Percentiles rank a stretch among this genome's conserved stretches.
Conservation (phyloP, 1,284 basidiomycete genomes). For the Ustilago curta region DNA sequence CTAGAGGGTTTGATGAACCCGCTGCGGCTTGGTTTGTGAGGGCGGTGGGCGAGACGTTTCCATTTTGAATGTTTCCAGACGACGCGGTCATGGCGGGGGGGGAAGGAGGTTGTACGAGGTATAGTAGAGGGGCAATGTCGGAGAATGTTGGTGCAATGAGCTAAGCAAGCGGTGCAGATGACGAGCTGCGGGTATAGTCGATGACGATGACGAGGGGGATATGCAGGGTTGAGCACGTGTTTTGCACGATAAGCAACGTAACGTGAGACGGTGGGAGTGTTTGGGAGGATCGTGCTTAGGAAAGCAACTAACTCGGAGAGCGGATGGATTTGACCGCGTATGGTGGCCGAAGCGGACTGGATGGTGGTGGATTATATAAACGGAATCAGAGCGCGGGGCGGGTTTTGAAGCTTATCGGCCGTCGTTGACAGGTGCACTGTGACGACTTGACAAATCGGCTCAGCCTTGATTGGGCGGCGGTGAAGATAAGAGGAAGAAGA, state of each 20-base stretch:
- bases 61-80: slow-evolving; percentile 3
- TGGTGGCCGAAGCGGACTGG: background rate
- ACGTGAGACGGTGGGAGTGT: background rate
- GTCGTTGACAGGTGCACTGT: no score
- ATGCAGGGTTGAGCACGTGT: background rate
- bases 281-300: background rate
- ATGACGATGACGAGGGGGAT: background rate
- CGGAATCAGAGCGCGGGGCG: slow-evolving; percentile 35
- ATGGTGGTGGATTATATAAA: slow-evolving; percentile 21
- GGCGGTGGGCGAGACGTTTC: slow-evolving; percentile 9
- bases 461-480: slow-evolving; percentile 6
- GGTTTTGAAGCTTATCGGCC: slow-evolving; percentile 1
- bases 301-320: background rate
- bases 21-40: slow-evolving; percentile 7
- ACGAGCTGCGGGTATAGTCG: background rate
- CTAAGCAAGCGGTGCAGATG: background rate
- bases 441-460: background rate
- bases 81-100: slow-evolving; percentile 3
- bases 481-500: background rate
- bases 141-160: background rate
- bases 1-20: slow-evolving; percentile 6
- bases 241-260: slow-evolving; percentile 8
- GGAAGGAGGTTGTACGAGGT: background rate
- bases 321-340: slow-evolving; percentile 11
- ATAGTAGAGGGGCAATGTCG: background rate